Conservation (phyloP, 345 rosid species). For the Punica granatum region DNA sequence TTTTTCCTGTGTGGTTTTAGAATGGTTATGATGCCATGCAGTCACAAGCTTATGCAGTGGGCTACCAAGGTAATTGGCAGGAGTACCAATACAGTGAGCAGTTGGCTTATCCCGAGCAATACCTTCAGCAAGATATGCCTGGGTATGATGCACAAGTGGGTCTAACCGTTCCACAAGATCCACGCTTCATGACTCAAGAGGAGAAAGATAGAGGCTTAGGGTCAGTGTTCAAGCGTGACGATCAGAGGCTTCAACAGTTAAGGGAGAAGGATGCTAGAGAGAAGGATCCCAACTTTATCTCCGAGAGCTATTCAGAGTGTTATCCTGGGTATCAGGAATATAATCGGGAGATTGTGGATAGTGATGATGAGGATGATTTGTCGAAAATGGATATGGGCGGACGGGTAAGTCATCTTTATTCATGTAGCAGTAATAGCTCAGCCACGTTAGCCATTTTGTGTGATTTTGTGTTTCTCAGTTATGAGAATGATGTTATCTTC, state of each 20-base stretch:
- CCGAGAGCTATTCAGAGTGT: constrained; percentile 97
- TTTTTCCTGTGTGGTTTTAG: constrained; percentile 27
- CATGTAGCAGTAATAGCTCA: neutral
- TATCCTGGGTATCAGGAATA: constrained; percentile 98
- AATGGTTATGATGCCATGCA: constrained; percentile 72
- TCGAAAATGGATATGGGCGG: constrained; percentile 99
- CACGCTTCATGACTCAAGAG: constrained; percentile 90
- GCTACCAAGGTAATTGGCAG: constrained; percentile 87
- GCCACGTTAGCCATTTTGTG: neutral
- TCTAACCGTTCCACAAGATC: constrained; percentile 46
- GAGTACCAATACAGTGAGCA: constrained; percentile 89
- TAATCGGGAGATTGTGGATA: constrained; percentile 83
- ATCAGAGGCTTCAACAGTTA: constrained; percentile 88
- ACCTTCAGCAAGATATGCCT: constrained; percentile 61
- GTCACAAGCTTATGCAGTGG: constrained; percentile 58
- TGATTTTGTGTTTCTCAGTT: neutral
- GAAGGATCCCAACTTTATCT: constrained; percentile 87
- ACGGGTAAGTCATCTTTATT: constrained; percentile 42
- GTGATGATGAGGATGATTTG: constrained; percentile 91
- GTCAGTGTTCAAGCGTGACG: constrained; percentile 96
- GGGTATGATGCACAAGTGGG: constrained; percentile 53
- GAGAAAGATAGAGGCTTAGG: constrained; percentile 98
- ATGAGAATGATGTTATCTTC: neutral
- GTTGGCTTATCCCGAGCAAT: constrained; percentile 72
- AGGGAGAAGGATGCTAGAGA: constrained; percentile 88